phyloP scores from a whole-genome alignment of 2,329 filamentous ascomycete species.

The Epichloe sibirici region DNA sequence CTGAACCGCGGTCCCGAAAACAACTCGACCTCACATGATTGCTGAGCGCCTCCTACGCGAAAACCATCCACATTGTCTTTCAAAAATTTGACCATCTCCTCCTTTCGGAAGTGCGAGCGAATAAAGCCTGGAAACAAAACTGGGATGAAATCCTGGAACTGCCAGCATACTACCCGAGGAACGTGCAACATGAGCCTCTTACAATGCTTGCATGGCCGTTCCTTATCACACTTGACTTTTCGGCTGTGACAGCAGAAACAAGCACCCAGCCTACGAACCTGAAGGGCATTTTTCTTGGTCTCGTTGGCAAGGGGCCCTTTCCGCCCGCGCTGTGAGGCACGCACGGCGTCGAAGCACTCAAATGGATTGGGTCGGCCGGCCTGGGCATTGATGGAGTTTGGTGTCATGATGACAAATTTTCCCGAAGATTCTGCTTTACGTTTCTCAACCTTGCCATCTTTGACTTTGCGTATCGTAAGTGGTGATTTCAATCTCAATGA shows the following conservation, averaged over 20 bases:
- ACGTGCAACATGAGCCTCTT: conserved; percentile 36
- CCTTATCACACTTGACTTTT: conserved; percentile 45
- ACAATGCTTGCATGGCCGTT: conserved; percentile 45
- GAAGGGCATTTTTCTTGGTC: conserved; percentile 41
- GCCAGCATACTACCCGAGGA: conserved; percentile 46
- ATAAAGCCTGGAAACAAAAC: conserved; percentile 42
- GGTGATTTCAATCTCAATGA: conserved; percentile 14
- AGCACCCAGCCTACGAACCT: conserved; percentile 41
- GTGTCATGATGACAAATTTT: conserved; percentile 44
- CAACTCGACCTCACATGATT: conserved; percentile 33
- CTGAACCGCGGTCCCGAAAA: conserved; percentile 34
- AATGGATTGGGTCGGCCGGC: conserved; percentile 38
- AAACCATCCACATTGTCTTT: conserved; percentile 36
- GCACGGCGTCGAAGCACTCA: conserved; percentile 42
- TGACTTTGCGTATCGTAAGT: conserved; percentile 29
- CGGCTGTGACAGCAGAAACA: conserved; percentile 49
- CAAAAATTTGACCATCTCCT: conserved; percentile 36
- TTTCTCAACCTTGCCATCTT: conserved; percentile 24
- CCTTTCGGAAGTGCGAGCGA: conserved; percentile 36
- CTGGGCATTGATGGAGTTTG: conserved; percentile 38
- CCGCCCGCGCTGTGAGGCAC: conserved; percentile 40
- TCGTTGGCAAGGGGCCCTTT: conserved; percentile 43
- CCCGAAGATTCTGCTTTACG: conserved; percentile 17
- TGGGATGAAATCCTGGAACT: conserved; percentile 41
- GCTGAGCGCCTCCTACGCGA: conserved; percentile 26